Base-by-base conservation (phyloP, 768 basidiomycete species). In the Hortiboletus campestris region DNA sequence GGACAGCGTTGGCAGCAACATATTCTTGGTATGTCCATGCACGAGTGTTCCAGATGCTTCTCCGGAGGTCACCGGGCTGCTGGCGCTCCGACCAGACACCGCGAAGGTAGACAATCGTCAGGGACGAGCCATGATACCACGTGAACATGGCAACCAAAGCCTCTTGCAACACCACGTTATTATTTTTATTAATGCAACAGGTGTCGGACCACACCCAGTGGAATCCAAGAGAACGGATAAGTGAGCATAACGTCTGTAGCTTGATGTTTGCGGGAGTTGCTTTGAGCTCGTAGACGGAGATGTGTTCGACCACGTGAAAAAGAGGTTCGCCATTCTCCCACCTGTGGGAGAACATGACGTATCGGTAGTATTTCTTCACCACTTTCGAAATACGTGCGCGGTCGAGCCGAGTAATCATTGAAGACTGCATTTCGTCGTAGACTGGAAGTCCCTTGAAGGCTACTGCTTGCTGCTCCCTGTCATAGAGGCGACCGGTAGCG, bases 171-270 rank as follows among this genome's bases (percentile, higher is more conserved):
- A 55, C 49, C 13, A 50, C 46, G 0, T 40, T 47, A 19, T 48
- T 6, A 1, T 14, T 9, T 17, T 38, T n/a, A 5, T 61, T 41
- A 0, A 62, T 20, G 19, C 61, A 61, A 19, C 52, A 62, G 1
- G 62, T 63, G 19, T 63, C 62, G 0, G 39, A 35, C 62, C 63
- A 64, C 22, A 48, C 62, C 63, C 62, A 64, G 12, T 4, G 25
- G 19, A 57, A 64, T 0, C 56, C 53, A 17, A 57, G 38, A 19
- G 51, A 45, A 3, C 49, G 42, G 0, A 7, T 35, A 6, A 60
- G 45, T 0, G 7, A 4, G 16, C 58, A 64, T 17, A 64, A 58
- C 1, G 2, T 35, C 20, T 42, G 36, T 16, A 65, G 19, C 25
- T 65, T 65, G 50, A 7, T 16, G 13, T 55, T 46, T 4, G 45